Conservation (phyloP, 2,329 filamentous ascomycete genomes). For the Penicillium sclerotiorum region DNA sequence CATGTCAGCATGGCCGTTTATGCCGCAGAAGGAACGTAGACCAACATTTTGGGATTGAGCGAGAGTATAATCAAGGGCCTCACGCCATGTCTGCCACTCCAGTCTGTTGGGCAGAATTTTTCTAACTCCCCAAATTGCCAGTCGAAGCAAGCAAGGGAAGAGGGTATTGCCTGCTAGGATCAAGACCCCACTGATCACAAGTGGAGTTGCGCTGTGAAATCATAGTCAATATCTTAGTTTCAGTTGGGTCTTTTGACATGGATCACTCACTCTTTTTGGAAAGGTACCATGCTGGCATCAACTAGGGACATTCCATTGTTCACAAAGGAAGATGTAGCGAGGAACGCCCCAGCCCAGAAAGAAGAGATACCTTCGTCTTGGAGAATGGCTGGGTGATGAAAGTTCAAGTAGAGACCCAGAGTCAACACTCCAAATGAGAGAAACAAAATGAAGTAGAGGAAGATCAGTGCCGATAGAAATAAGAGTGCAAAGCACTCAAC, state of each 20-base stretch:
- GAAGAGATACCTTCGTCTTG: conserved; percentile 51
- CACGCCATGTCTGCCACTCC: conserved; percentile 32
- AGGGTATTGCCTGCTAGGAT: conserved; percentile 68
- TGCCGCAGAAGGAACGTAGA: neutral
- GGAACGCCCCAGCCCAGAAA: conserved; percentile 53
- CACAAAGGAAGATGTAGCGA: conserved; percentile 57
- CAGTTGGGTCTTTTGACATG: neutral
- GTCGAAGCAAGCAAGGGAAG: conserved; percentile 65
- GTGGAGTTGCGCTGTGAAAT: conserved; percentile 36
- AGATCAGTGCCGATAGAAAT: conserved; percentile 38
- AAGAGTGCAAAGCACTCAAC: conserved; percentile 46
- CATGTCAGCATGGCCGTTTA: neutral
- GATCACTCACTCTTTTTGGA: conserved; percentile 39
- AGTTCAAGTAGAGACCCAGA: conserved; percentile 50
- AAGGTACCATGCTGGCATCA: conserved; percentile 55
- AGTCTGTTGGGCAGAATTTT: conserved; percentile 31
- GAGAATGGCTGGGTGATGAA: conserved; percentile 44
- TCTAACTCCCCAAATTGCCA: conserved; percentile 58
- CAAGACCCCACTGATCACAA: conserved; percentile 56
- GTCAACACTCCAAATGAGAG: conserved; percentile 51
- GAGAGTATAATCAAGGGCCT: conserved; percentile 36
- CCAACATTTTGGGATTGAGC: conserved; percentile 34
- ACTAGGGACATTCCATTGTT: conserved; percentile 58
- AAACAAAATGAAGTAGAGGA: conserved; percentile 51
- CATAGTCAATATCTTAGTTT: conserved; percentile 3